Conservation (phyloP, 1,284 basidiomycete species). For the Leccinum ponderosum region DNA sequence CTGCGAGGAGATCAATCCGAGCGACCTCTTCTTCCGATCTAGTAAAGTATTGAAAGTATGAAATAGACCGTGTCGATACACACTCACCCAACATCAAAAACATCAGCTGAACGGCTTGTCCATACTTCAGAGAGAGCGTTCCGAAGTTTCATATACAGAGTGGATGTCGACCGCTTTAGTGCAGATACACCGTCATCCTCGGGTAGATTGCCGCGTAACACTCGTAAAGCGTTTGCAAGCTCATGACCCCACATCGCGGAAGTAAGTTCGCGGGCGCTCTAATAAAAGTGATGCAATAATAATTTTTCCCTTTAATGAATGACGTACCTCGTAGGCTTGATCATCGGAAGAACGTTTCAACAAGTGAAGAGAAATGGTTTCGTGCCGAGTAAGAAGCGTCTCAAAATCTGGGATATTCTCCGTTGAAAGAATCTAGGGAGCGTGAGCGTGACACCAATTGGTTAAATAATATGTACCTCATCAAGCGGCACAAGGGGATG, state of each 20-base stretch:
- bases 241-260: slow-evolving; percentile 77
- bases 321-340: slow-evolving; percentile 71
- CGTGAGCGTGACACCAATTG: background rate
- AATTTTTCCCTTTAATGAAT: background rate
- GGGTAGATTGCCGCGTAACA: slow-evolving; percentile 48
- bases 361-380: slow-evolving; percentile 63
- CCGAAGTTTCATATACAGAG: slow-evolving; percentile 59
- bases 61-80: slow-evolving; percentile 7
- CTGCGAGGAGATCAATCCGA: slow-evolving; percentile 66
- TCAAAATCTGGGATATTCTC: slow-evolving; percentile 55
- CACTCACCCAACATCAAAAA: slow-evolving; percentile 74
- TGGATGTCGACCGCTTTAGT: slow-evolving; percentile 35
- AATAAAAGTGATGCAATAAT: background rate
- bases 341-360: slow-evolving; percentile 70
- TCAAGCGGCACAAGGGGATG: slow-evolving; percentile 59
- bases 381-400: slow-evolving; percentile 58
- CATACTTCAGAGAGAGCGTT: slow-evolving; percentile 63
- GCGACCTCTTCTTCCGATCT: slow-evolving; percentile 68
- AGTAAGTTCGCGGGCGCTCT: slow-evolving; percentile 67
- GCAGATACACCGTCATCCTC: slow-evolving; percentile 27
- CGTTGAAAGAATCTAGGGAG: slow-evolving; percentile 54
- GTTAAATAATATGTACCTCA: slow-evolving; percentile 47
- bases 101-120: slow-evolving; percentile 63
- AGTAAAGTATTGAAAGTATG: slow-evolving; percentile 15
- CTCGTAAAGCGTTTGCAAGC: slow-evolving; percentile 59